Base-by-base conservation (phyloP, 2,329 filamentous ascomycete genomes). In the Trichoderma sp. region DNA sequence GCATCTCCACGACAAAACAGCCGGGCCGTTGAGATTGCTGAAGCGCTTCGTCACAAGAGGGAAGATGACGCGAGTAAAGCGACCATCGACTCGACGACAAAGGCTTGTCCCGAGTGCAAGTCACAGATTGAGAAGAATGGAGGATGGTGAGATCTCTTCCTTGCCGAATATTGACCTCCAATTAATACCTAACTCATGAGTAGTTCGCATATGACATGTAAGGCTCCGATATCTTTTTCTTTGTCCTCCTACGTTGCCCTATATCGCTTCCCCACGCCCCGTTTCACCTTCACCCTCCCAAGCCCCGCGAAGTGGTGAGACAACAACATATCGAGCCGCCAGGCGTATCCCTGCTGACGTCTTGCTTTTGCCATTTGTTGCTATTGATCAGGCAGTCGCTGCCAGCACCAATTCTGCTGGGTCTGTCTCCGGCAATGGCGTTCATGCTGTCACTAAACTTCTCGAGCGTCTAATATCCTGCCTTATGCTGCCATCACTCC, bases 81-180 rank as follows among this genome's bases (percentile, higher is more conserved):
- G 19, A 63, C 17, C 7, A 63, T 63, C 14, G 41, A 26, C 4
- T 14, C 3, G 9, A 52, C 39, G 12, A 63, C 60, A 47, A 63
- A 63, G 19, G 9, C 19, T 39, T 63, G 60, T n/a, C 60, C 60
- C 12, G 7, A 10, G 5, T 63, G 60, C 28, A 17, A 56, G 28
- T 50, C 28, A 14, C 50, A 30, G 26, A 63, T 63, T 48, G 41
- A 63, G 15, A 63, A 63, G 26, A 26, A 63, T 55, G 50, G 60
- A 45, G 60, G 60, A 48, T 63, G 60, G 60, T 63, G 39, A 63
- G 60, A 45, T 21, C n/a, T 17, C 7, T 44, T 44, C 4, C 17
- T n/a, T 9, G 2, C 41, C 17, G 41, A 44, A 44, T 3, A n/a
- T 44, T 44, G 15, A 14, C 41, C n/a, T 44, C 5, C n/a, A 44